Conservation (phyloP, 805 yeast species). For the Yarrowia divulgata region DNA sequence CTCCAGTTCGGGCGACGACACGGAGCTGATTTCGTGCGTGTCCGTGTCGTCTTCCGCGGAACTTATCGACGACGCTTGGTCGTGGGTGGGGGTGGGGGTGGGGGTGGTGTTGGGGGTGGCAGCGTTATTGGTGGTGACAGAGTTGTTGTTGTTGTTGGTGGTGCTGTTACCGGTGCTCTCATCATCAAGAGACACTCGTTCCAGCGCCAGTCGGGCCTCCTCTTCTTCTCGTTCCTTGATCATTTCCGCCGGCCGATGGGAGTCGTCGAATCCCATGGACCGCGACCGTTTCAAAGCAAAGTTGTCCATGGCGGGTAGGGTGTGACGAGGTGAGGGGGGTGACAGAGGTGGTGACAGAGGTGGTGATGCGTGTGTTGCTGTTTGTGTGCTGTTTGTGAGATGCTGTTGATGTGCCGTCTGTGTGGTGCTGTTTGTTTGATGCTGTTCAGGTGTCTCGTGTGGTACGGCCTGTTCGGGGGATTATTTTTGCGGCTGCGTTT, state of each 20-base stretch:
- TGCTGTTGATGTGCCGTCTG: neutral
- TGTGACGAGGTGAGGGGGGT: neutral
- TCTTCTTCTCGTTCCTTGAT: constrained; percentile 34
- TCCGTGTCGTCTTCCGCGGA: constrained; percentile 36
- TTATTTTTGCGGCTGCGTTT: neutral
- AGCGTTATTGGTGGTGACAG: too few species aligned
- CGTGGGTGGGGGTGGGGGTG: neutral
- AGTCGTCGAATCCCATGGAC: constrained; percentile 39
- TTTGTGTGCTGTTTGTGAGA: neutral
- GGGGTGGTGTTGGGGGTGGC: neutral
- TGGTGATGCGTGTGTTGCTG: neutral
- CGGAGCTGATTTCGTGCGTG: constrained; percentile 33
- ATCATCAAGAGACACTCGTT: constrained; percentile 20
- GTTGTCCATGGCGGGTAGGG: constrained; percentile 15
- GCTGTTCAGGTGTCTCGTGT: too few species aligned
- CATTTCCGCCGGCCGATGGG: constrained; percentile 39
- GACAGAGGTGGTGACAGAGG: neutral
- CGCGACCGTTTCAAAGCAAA: constrained; percentile 38
- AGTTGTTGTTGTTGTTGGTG: too few species aligned
- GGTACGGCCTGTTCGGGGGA: too few species aligned
- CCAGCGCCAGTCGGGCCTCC: constrained; percentile 33
- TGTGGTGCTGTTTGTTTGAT: neutral
- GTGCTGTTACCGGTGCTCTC: too few species aligned
- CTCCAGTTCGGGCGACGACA: constrained; percentile 43
- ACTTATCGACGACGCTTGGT: constrained; percentile 28